Evolutionary conservation across 768 basidiomycete species (phyloP).

Genomic region (Lactarius tabidus): DNA sequence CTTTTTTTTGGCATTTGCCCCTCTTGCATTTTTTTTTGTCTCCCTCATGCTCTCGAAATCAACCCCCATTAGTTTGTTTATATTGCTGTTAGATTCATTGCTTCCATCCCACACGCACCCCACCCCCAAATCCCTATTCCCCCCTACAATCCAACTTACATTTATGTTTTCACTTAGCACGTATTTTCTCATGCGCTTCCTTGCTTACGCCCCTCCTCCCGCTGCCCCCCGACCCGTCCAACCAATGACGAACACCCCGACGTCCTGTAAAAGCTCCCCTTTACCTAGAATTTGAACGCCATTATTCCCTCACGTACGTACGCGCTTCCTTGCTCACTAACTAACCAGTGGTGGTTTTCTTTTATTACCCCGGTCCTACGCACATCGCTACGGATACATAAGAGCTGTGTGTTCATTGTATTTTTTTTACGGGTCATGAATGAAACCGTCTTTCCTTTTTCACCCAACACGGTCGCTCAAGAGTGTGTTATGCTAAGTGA

Average conservation of each 20-base stretch:
- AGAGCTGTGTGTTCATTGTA: neutral
- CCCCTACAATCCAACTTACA: neutral
- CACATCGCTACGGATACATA: neutral
- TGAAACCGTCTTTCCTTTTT: neutral
- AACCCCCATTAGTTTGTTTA: conserved; percentile 7
- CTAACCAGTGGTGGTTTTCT: neutral
- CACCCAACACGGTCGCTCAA: too few species aligned
- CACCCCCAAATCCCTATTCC: neutral
- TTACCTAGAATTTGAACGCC: neutral
- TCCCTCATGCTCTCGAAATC: neutral
- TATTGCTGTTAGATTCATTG: conserved; percentile 8
- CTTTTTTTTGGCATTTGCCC: too few species aligned
- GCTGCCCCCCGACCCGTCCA: neutral
- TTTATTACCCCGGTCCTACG: neutral
- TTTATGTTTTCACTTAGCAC: neutral
- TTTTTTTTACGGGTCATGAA: neutral
- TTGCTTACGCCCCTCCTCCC: neutral
- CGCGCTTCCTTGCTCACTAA: too few species aligned
- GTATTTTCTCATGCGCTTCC: neutral
- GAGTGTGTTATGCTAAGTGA: too few species aligned
- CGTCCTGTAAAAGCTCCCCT: neutral
- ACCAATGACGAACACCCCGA: neutral
- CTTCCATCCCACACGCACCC: neutral
- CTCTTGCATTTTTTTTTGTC: too few species aligned
- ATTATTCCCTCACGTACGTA: neutral